These are phyloP conservation scores for Anthracocystis panici-leucophaei DNA, from an alignment of 1,284 basidiomycete genomes.

Conservation along the genomic window DNA sequence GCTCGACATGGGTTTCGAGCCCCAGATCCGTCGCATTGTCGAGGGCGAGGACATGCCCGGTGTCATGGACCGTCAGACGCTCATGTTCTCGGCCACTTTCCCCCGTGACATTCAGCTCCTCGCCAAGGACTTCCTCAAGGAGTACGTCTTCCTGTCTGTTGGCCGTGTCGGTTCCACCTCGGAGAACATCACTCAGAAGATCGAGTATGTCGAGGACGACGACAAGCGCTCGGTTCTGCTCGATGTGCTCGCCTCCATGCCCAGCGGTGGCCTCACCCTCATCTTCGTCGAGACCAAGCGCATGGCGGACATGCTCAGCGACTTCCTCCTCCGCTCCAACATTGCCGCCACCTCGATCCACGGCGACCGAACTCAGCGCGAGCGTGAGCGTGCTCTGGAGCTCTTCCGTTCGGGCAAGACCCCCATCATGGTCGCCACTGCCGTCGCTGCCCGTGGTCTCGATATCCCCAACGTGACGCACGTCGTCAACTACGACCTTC, in stretches of 20 bases:
- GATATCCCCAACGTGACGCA: constrained; percentile 99
- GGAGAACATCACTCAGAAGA: constrained; percentile 98
- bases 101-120: constrained; percentile 98
- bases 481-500: constrained; percentile 98
- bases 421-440: constrained; percentile 96
- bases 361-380: constrained; percentile 96
- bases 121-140: constrained; percentile 84
- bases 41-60: constrained; percentile 99
- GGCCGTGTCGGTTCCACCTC: constrained; percentile 98
- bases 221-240: constrained; percentile 98
- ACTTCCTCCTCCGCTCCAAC: constrained; percentile 88
- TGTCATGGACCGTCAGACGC: constrained; percentile 90
- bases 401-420: constrained; percentile 95
- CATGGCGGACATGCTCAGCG: constrained; percentile 98
- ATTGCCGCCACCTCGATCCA: constrained; percentile 95
- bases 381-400: constrained; percentile 93
- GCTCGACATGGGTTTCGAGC: constrained; percentile 99
- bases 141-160: constrained; percentile 97
- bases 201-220: constrained; percentile 96
- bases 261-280: constrained; percentile 82
- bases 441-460: constrained; percentile 97
- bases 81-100: constrained; percentile 99
- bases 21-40: constrained; percentile 97
- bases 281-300: constrained; percentile 99
- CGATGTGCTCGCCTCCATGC: constrained; percentile 87